Percentiles rank a stretch among this genome's conserved stretches.
Evolutionary conservation across 208 protist species (phyloP).

Genomic region (Herpetomonas samuelpessoai): DNA sequence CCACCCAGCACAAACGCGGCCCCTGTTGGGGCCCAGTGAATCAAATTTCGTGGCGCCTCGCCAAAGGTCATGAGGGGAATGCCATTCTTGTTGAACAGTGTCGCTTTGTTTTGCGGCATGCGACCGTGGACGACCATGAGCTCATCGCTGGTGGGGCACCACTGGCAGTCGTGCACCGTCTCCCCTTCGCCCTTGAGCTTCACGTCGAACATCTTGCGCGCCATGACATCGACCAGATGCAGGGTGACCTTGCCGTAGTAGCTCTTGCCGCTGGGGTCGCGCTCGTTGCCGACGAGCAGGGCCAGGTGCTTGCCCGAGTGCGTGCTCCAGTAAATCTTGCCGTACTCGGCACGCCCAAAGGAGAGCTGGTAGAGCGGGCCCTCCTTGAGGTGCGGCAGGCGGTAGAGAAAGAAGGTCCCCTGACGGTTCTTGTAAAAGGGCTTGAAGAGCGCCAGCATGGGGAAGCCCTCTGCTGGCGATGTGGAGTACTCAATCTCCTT

Average conservation of each 20-base stretch:
- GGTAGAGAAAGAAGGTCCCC: slow-evolving; percentile 60
- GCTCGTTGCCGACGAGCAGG: slow-evolving; percentile 74
- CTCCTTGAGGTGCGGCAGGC: slow-evolving; percentile 69
- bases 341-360: slow-evolving; percentile 73
- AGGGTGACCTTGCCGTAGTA: slow-evolving; percentile 87
- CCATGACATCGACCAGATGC: slow-evolving; percentile 74
- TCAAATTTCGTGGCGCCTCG: slow-evolving; percentile 83
- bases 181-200: slow-evolving; percentile 66
- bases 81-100: slow-evolving; percentile 75
- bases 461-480: slow-evolving; percentile 38
- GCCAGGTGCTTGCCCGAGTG: slow-evolving; percentile 59
- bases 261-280: slow-evolving; percentile 79
- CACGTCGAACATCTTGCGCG: slow-evolving; percentile 54
- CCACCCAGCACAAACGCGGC: slow-evolving; percentile 73
- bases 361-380: slow-evolving; percentile 53
- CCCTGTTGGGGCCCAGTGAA: slow-evolving; percentile 73
- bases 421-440: slow-evolving; percentile 77
- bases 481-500: slow-evolving; percentile 74
- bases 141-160: slow-evolving; percentile 68
- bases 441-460: slow-evolving; percentile 79
- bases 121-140: slow-evolving; percentile 88
- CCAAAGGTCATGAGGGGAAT: slow-evolving; percentile 82
- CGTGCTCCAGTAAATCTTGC: slow-evolving; percentile 56
- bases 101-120: slow-evolving; percentile 90
- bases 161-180: slow-evolving; percentile 88